Evolutionary conservation across 1,139 yeast species (phyloP).

Genomic region (Pichiaceae sp.): DNA sequence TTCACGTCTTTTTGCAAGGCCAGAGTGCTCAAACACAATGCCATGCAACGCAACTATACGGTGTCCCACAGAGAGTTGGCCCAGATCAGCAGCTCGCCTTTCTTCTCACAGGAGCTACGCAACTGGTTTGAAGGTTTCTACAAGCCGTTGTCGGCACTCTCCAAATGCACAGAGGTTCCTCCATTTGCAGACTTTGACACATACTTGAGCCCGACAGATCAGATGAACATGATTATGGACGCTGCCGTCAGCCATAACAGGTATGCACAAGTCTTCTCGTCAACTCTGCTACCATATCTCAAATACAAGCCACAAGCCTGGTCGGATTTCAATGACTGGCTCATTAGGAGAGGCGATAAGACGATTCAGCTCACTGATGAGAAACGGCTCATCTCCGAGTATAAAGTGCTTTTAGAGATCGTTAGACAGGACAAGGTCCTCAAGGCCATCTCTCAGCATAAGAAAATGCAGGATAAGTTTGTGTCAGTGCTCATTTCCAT

Average conservation of each 20-base stretch:
- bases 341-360: slow-evolving; percentile 10
- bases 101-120: slow-evolving; percentile 7
- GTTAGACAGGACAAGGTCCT: slow-evolving; percentile 14
- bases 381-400: slow-evolving; percentile 6
- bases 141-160: slow-evolving; percentile 14
- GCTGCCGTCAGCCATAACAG: slow-evolving; percentile 3
- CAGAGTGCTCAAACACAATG: slow-evolving; percentile 13
- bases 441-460: slow-evolving; percentile 2
- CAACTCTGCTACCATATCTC: slow-evolving; percentile 14
- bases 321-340: slow-evolving; percentile 14
- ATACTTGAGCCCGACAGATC: slow-evolving; percentile 10
- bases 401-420: slow-evolving; percentile 9
- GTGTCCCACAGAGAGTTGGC: slow-evolving; percentile 3
- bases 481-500: slow-evolving; percentile 12
- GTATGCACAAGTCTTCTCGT: slow-evolving; percentile 6
- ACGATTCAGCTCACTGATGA: slow-evolving; percentile 4
- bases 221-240: slow-evolving; percentile 11
- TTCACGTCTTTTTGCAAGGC: slow-evolving; percentile 14
- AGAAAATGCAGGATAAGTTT: slow-evolving; percentile 6
- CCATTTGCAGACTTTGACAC: slow-evolving; percentile 15
- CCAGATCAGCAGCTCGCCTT: slow-evolving; percentile 2
- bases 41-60: slow-evolving; percentile 9
- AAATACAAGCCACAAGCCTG: slow-evolving; percentile 10
- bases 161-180: slow-evolving; percentile 7
- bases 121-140: slow-evolving; percentile 17